Conservation (phyloP, 148 eudicot genomes). For the Cornus controversa region DNA sequence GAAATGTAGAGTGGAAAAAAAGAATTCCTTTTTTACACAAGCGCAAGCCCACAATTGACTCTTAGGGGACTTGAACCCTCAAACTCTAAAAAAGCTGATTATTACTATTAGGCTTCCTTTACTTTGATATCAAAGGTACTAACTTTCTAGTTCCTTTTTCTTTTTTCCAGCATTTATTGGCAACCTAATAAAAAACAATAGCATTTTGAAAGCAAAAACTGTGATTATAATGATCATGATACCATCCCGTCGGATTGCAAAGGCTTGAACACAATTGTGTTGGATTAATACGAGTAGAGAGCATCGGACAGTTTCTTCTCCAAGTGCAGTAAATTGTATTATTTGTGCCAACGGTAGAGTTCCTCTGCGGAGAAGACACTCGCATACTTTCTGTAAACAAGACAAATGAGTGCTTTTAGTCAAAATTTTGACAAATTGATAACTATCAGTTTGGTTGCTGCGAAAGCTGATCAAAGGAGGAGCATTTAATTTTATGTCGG, state of each 20-base stretch:
- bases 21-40: too few species aligned
- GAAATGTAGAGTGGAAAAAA: neutral
- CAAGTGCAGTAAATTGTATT: constrained; percentile 43
- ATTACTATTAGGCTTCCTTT: neutral
- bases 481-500: neutral
- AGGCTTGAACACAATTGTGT: constrained; percentile 92
- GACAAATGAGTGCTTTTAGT: neutral
- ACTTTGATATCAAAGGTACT: too few species aligned
- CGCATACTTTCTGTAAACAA: constrained; percentile 76
- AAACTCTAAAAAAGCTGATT: too few species aligned
- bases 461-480: neutral
- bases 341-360: constrained; percentile 45
- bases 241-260: constrained; percentile 67
- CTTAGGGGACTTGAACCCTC: too few species aligned
- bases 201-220: too few species aligned
- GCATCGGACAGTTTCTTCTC: constrained; percentile 45
- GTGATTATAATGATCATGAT: neutral
- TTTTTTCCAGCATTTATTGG: too few species aligned
- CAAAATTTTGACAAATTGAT: neutral
- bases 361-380: constrained; percentile 78
- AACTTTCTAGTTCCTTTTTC: too few species aligned
- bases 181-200: too few species aligned
- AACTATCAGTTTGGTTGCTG: neutral
- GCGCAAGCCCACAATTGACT: too few species aligned
- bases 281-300: constrained; percentile 71